Percentiles rank a stretch among this genome's conserved stretches.
These are phyloP conservation scores for Cryphonectria radicalis DNA, from an alignment of 2,329 filamentous ascomycete genomes.

Conservation along the genomic window DNA sequence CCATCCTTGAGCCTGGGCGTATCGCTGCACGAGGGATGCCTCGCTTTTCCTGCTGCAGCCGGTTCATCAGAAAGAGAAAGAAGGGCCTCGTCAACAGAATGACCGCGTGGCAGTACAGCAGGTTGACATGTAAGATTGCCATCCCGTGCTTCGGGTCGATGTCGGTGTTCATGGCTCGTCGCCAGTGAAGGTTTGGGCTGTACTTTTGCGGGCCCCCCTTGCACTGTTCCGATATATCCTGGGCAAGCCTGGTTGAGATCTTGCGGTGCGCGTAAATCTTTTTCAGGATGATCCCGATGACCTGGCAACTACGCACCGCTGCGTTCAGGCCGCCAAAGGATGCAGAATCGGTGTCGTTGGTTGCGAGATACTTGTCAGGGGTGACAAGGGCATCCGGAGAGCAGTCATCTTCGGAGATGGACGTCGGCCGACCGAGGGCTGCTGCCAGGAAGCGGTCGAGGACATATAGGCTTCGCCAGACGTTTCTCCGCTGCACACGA, in stretches of 20 bases:
- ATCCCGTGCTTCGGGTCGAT: slow-evolving; percentile 54
- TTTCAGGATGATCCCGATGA: slow-evolving; percentile 62
- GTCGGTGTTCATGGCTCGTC: slow-evolving; percentile 48
- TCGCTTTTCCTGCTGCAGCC: slow-evolving; percentile 40
- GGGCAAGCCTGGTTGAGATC: slow-evolving; percentile 60
- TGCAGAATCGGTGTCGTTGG: slow-evolving; percentile 29
- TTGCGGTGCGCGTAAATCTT: slow-evolving; percentile 64
- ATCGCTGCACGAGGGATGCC: slow-evolving; percentile 37
- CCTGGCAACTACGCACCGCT: slow-evolving; percentile 59
- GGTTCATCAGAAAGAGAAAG: slow-evolving; percentile 61
- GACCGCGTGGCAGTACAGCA: slow-evolving; percentile 66
- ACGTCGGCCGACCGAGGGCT: slow-evolving; percentile 64
- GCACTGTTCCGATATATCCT: slow-evolving; percentile 60
- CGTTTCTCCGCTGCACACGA: slow-evolving; percentile 54
- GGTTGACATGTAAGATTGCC: slow-evolving; percentile 64
- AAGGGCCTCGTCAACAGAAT: slow-evolving; percentile 68
- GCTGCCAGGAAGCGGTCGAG: slow-evolving; percentile 67
- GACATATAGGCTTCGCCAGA: slow-evolving; percentile 69
- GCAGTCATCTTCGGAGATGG: slow-evolving; percentile 66
- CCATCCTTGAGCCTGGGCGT: slow-evolving; percentile 42
- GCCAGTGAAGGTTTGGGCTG: slow-evolving; percentile 54
- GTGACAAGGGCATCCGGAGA: slow-evolving; percentile 51
- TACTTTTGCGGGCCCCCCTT: slow-evolving; percentile 56
- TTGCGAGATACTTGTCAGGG: slow-evolving; percentile 24
- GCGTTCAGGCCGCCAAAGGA: slow-evolving; percentile 52